Percentiles rank a stretch among this genome's conserved stretches.
Conservation (phyloP, 495 filamentous ascomycete genomes). For the Podospora appendiculata region DNA sequence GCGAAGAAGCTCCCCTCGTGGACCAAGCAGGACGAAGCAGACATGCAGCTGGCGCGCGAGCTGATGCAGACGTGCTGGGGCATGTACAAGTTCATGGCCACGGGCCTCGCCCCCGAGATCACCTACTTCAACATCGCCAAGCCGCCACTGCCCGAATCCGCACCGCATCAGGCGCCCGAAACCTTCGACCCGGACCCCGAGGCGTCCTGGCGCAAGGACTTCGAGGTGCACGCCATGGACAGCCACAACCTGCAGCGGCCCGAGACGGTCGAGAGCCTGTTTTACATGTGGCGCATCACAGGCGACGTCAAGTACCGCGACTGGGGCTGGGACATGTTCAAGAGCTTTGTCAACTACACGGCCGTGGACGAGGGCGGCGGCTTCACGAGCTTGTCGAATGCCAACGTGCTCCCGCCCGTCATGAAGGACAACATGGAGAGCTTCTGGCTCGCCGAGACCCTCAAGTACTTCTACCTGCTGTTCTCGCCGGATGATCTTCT, state of each 20-base stretch:
- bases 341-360: slow-evolving; percentile 78
- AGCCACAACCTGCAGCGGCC: slow-evolving; percentile 91
- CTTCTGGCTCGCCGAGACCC: slow-evolving; percentile 94
- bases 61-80: slow-evolving; percentile 97
- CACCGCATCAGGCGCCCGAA: slow-evolving; percentile 37
- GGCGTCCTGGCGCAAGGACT: slow-evolving; percentile 65
- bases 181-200: slow-evolving; percentile 41
- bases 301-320: slow-evolving; percentile 84
- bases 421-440: slow-evolving; percentile 84
- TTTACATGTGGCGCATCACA: slow-evolving; percentile 99
- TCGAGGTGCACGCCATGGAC: slow-evolving; percentile 66
- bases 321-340: slow-evolving; percentile 99
- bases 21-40: slow-evolving; percentile 72
- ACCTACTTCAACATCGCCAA: slow-evolving; percentile 73
- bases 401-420: slow-evolving; percentile 56
- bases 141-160: slow-evolving; percentile 50
- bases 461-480: slow-evolving; percentile 95
- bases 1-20: slow-evolving; percentile 65
- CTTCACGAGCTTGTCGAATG: slow-evolving; percentile 76
- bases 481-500: slow-evolving; percentile 82
- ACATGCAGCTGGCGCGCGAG: slow-evolving; percentile 78
- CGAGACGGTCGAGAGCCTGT: slow-evolving; percentile 88
- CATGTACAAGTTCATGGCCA: slow-evolving; percentile 82
- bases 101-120: slow-evolving; percentile 88
- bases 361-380: slow-evolving; percentile 65